These are phyloP conservation scores for Candida orba DNA, from an alignment of 805 yeast species.

Conservation along the genomic window DNA sequence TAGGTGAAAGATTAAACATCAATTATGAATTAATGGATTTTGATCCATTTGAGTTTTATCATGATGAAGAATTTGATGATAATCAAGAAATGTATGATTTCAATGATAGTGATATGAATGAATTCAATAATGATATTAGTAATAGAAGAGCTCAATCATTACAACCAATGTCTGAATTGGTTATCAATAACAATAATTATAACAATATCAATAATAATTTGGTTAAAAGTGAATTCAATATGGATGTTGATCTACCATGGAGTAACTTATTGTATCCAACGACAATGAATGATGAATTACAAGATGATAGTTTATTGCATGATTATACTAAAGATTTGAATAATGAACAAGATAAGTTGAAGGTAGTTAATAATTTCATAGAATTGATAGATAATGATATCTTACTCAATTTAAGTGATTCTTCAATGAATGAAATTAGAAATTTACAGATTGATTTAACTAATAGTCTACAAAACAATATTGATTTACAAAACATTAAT, in stretches of 20 bases:
- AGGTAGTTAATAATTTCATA: conserved; percentile 9
- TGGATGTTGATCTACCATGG: conserved; percentile 9
- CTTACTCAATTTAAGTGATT: conserved; percentile 1
- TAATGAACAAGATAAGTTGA: not conserved
- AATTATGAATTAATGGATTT: conserved; percentile 6
- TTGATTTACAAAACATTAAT: no score
- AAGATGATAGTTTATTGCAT: no score
- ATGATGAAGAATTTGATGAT: not conserved
- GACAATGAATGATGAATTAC: not conserved
- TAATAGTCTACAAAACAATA: not conserved
- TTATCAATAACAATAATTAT: not conserved
- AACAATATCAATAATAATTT: not conserved
- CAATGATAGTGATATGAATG: no score
- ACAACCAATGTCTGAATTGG: conserved; percentile 21
- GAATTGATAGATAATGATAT: conserved; percentile 7
- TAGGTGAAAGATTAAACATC: conserved; percentile 15
- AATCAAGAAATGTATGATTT: no score
- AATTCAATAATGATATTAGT: not conserved
- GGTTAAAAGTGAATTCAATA: conserved; percentile 3
- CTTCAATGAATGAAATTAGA: conserved; percentile 6
- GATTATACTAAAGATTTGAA: no score
- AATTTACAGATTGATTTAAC: not conserved
- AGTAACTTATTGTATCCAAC: not conserved
- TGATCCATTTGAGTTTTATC: conserved; percentile 4
- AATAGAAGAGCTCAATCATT: not conserved